Percentiles rank a stretch among this genome's conserved stretches.
Evolutionary conservation across 2,329 filamentous ascomycete species (phyloP).

Genomic region (Sphaerulina vaccinii): DNA sequence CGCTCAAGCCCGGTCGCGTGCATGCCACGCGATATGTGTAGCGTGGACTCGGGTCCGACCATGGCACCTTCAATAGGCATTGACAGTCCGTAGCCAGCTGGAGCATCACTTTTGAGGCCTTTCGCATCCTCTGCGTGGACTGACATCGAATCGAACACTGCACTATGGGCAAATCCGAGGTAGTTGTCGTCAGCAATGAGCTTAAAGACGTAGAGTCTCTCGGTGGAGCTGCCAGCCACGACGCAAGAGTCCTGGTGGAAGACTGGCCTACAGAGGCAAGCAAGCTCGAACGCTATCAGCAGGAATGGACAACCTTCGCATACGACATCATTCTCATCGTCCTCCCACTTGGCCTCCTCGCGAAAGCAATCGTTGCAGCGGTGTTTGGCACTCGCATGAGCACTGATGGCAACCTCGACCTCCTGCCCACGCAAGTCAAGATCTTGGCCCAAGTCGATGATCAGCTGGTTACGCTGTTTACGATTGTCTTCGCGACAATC

Average conservation of each 20-base stretch:
- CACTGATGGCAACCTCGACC: constrained; percentile 1
- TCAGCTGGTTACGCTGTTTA: constrained; percentile 2
- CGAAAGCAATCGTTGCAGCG: background rate
- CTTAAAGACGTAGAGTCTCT: background rate
- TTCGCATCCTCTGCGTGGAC: too few relatives aligned
- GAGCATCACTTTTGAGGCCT: too few relatives aligned
- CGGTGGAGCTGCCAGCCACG: background rate
- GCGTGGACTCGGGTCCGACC: too few relatives aligned
- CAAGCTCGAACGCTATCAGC: background rate
- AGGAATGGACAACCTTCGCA: background rate
- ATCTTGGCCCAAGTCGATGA: background rate
- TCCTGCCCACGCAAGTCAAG: background rate
- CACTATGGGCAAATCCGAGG: constrained; percentile 1
- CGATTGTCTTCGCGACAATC: background rate
- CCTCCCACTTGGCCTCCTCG: constrained; percentile 2
- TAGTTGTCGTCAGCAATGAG: background rate
- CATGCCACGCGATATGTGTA: too few relatives aligned
- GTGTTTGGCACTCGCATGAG: background rate
- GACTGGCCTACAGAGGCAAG: background rate
- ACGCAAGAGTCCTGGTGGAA: background rate
- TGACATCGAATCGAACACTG: too few relatives aligned
- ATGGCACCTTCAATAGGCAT: too few relatives aligned
- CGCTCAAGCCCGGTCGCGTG: too few relatives aligned
- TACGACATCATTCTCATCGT: constrained; percentile 1
- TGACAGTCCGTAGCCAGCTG: too few relatives aligned